Conservation (phyloP, 2,329 filamentous ascomycete species). For the Botryotinia convoluta region DNA sequence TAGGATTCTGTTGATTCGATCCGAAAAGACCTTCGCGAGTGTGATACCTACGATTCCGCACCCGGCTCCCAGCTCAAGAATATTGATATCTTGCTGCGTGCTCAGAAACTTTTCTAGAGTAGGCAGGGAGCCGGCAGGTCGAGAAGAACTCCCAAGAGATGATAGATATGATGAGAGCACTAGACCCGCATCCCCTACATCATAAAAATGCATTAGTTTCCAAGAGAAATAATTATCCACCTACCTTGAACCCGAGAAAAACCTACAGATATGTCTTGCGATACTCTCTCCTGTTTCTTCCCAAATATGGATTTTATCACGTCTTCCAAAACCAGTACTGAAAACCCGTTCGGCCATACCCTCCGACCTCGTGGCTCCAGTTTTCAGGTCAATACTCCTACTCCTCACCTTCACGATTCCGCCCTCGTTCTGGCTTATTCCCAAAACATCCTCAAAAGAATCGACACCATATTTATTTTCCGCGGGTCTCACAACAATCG, state of each 20-base stretch:
- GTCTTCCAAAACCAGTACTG: background rate
- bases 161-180: conserved; percentile 40
- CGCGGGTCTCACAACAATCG: conserved; percentile 28
- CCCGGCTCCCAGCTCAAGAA: conserved; percentile 65
- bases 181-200: conserved; percentile 41
- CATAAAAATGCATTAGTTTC: conserved; percentile 23
- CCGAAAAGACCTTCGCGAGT: conserved; percentile 44
- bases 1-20: conserved; percentile 43
- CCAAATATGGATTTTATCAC: conserved; percentile 47
- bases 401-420: conserved; percentile 32
- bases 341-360: conserved; percentile 33
- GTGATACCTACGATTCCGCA: conserved; percentile 67
- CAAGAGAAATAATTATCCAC: conserved; percentile 22
- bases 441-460: conserved; percentile 22
- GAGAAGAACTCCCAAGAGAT: conserved; percentile 6
- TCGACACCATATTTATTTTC: conserved; percentile 20
- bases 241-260: conserved; percentile 14
- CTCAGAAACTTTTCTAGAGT: conserved; percentile 23
- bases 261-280: conserved; percentile 64
- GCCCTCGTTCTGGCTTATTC: background rate
- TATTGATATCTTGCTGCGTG: conserved; percentile 41
- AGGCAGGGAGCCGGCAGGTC: background rate
- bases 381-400: conserved; percentile 24
- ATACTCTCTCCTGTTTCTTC: conserved; percentile 74
- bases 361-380: background rate